A percentile compares a stretch with the other conserved stretches of the same genome.
phyloP scores from a whole-genome alignment of 768 basidiomycete species.

The Hemileccinum impolitum region DNA sequence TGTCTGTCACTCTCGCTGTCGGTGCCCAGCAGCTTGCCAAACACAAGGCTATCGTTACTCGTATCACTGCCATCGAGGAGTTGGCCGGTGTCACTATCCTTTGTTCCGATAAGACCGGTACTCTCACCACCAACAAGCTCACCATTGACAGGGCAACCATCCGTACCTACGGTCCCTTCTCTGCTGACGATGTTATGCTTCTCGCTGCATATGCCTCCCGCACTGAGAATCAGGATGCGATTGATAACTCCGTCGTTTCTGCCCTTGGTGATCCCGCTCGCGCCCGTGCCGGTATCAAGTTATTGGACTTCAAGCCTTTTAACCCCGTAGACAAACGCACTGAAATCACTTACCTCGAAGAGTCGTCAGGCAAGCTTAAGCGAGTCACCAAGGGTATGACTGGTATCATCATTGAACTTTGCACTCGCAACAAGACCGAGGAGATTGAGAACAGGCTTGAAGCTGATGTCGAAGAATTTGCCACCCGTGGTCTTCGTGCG shows the following conservation, averaged over 20 bases:
- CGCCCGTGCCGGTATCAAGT: constrained; percentile 90
- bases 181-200: constrained; percentile 86
- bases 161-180: constrained; percentile 86
- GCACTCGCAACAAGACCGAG: constrained; percentile 95
- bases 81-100: constrained; percentile 97
- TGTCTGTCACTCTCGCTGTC: constrained; percentile 97
- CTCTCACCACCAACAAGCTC: constrained; percentile 98
- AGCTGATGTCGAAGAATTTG: constrained; percentile 94
- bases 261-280: constrained; percentile 68
- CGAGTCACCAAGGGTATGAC: constrained; percentile 99
- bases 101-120: constrained; percentile 99
- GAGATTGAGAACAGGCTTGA: constrained; percentile 90
- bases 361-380: constrained; percentile 93
- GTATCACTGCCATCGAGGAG: constrained; percentile 99
- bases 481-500: constrained; percentile 90
- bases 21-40: constrained; percentile 98
- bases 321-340: constrained; percentile 99
- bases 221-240: constrained; percentile 99
- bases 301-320: constrained; percentile 99
- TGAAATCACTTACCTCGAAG: constrained; percentile 96
- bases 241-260: constrained; percentile 81
- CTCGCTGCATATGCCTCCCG: constrained; percentile 95
- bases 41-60: constrained; percentile 99
- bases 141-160: constrained; percentile 94
- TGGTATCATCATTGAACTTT: constrained; percentile 95